Percentiles rank a stretch among this genome's conserved stretches.
Evolutionary conservation across 176 grass and related monocot species (phyloP).

Genomic region (Hsuehochloa calcarea): DNA sequence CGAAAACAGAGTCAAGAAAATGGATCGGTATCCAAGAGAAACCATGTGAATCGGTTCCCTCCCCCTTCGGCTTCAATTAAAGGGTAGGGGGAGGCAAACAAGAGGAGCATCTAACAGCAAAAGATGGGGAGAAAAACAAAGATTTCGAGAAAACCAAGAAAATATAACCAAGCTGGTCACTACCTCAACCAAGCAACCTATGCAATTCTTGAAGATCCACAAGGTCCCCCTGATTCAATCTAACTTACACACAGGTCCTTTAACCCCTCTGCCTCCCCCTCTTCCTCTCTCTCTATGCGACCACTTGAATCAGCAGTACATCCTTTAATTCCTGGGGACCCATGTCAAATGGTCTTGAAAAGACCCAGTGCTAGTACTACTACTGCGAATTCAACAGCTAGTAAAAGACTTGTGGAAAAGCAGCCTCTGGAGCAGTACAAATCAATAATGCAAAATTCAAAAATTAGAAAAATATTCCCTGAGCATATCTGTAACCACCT

Average conservation of each 20-base stretch:
- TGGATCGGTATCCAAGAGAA: neutral
- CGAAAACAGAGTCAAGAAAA: conserved; percentile 8
- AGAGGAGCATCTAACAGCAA: neutral
- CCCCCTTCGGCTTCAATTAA: conserved; percentile 4
- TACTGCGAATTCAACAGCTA: conserved; percentile 51
- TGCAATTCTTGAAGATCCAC: conserved; percentile 33
- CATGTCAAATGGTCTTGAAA: conserved; percentile 48
- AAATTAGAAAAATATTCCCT: conserved; percentile 10
- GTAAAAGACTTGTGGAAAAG: conserved; percentile 50
- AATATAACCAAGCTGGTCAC: conserved; percentile 10
- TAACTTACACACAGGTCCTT: conserved; percentile 28
- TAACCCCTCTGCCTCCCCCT: neutral
- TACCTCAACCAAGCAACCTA: conserved; percentile 21
- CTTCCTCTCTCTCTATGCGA: conserved; percentile 15
- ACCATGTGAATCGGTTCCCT: neutral
- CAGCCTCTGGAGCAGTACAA: conserved; percentile 41
- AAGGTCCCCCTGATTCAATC: conserved; percentile 24
- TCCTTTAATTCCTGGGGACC: conserved; percentile 54
- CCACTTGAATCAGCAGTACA: conserved; percentile 43
- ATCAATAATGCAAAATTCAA: conserved; percentile 45
- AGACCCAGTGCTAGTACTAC: conserved; percentile 45
- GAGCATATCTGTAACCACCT: conserved; percentile 30
- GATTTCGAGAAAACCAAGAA: conserved; percentile 17
- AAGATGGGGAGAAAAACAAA: neutral
- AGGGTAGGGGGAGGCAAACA: neutral